Conservation (phyloP, 2,329 filamentous ascomycete genomes). For the Fusarium equiseti region DNA sequence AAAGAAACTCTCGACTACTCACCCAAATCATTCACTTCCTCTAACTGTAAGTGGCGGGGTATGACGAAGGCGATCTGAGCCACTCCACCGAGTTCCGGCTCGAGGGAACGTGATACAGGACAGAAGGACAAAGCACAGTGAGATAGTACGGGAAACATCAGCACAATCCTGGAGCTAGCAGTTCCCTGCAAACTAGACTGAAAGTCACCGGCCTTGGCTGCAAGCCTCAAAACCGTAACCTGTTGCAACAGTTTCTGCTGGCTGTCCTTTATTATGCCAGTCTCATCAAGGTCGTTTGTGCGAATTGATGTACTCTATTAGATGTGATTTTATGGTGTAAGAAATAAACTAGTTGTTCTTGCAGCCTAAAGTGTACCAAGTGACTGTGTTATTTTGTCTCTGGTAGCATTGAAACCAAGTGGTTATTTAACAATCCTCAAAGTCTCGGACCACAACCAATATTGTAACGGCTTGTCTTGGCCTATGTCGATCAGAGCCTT, state of each 20-base stretch:
- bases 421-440: background rate
- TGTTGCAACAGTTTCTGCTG: background rate
- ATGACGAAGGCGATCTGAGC: slow-evolving; percentile 43
- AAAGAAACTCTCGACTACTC: slow-evolving; percentile 11
- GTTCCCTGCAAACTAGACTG: slow-evolving; percentile 21
- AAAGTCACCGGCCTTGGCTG: slow-evolving; percentile 4
- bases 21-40: slow-evolving; percentile 12
- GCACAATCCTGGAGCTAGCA: slow-evolving; percentile 2
- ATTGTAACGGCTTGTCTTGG: background rate
- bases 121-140: slow-evolving; percentile 7
- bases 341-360: background rate
- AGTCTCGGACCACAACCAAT: background rate
- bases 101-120: slow-evolving; percentile 40
- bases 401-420: no score
- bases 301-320: background rate
- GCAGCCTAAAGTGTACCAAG: background rate
- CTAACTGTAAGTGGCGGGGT: slow-evolving; percentile 38
- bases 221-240: slow-evolving; percentile 5
- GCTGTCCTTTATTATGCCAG: background rate
- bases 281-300: background rate
- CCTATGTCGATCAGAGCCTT: background rate
- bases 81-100: slow-evolving; percentile 39
- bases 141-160: background rate
- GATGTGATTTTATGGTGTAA: background rate
- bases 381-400: background rate